phyloP scores from a whole-genome alignment of 2,329 filamentous ascomycete genomes.

The Fusarium sp. region DNA sequence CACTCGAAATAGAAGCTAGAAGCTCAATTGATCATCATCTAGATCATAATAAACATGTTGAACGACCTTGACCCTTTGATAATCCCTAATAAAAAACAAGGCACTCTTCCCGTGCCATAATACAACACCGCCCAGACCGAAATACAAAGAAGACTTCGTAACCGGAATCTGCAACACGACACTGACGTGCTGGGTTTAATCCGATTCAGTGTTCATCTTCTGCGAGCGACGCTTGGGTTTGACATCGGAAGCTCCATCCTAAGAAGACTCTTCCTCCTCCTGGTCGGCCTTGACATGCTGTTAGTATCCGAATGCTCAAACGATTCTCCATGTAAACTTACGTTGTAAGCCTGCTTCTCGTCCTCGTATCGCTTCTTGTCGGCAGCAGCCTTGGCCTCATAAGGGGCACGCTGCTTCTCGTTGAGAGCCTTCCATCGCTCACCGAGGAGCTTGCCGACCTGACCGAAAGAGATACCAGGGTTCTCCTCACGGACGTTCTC shows the following conservation, averaged over 20 bases:
- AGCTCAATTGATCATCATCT: constrained; percentile 47
- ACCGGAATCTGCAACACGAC: constrained; percentile 25
- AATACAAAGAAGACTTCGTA: constrained; percentile 50
- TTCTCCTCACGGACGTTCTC: constrained; percentile 99
- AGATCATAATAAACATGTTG: constrained; percentile 50
- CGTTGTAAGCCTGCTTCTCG: constrained; percentile 94
- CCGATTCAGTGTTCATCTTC: constrained; percentile 21
- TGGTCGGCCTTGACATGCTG: constrained; percentile 63
- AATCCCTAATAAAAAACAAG: constrained; percentile 54
- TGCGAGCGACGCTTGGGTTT: constrained; percentile 26
- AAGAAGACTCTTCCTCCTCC: constrained; percentile 69
- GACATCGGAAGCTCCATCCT: constrained; percentile 26
- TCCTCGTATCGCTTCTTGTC: constrained; percentile 99
- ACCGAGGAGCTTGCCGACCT: constrained; percentile 97
- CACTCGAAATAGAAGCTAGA: constrained; percentile 36
- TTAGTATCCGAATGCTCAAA: constrained; percentile 43
- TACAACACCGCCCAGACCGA: constrained; percentile 58
- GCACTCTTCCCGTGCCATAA: constrained; percentile 56
- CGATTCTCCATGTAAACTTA: constrained; percentile 59
- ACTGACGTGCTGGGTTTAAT: constrained; percentile 21
- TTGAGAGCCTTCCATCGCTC: constrained; percentile 98
- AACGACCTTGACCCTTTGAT: constrained; percentile 52
- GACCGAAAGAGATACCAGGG: constrained; percentile 97
- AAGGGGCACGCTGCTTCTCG: constrained; percentile 92
- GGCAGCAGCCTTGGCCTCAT: constrained; percentile 94